These are phyloP conservation scores for Penstemon davidsonii DNA, from an alignment of 257 asterid genomes.

Conservation along the genomic window DNA sequence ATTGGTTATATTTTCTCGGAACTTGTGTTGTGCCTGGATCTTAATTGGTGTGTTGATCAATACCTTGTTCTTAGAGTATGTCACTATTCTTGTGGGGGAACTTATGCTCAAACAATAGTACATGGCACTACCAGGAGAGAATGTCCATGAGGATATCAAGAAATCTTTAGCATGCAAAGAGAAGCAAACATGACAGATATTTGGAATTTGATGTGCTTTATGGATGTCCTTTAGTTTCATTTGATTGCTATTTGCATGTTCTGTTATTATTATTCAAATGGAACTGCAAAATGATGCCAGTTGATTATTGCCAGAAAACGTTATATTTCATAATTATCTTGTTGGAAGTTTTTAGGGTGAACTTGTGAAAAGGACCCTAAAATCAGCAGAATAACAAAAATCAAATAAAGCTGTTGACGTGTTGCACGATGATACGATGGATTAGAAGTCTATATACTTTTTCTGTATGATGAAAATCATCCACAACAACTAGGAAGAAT, in stretches of 20 bases:
- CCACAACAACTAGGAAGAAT: too few relatives aligned
- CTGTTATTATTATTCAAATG: constrained; percentile 23
- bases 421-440: too few relatives aligned
- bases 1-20: constrained; percentile 64
- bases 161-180: constrained; percentile 37
- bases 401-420: too few relatives aligned
- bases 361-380: background rate
- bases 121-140: constrained; percentile 65
- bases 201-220: constrained; percentile 13
- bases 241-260: constrained; percentile 11
- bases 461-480: too few relatives aligned
- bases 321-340: background rate
- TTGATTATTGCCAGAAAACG: background rate
- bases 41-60: constrained; percentile 68
- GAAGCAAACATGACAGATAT: constrained; percentile 38
- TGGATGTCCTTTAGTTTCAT: constrained; percentile 27
- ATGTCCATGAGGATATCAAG: constrained; percentile 81
- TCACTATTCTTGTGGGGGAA: constrained; percentile 78
- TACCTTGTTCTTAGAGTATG: constrained; percentile 77
- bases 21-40: constrained; percentile 61
- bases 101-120: constrained; percentile 70
- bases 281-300: background rate
- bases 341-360: background rate
- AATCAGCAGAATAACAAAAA: too few relatives aligned
- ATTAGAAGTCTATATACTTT: too few relatives aligned